Base-by-base conservation (phyloP, 1,284 basidiomycete genomes). In the Leucoagaricus sp. region DNA sequence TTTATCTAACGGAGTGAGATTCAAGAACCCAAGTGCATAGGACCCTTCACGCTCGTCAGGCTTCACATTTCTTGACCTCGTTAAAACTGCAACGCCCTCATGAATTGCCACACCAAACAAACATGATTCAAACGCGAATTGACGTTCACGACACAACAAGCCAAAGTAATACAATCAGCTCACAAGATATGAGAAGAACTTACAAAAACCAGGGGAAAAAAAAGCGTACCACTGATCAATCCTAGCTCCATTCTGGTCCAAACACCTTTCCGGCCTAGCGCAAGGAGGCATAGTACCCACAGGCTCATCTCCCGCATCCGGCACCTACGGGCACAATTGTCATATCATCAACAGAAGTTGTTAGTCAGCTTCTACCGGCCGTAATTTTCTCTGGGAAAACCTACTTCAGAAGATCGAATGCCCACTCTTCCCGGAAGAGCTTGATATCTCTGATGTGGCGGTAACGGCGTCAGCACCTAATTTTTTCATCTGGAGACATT, bases 251-350 rank as follows among this genome's bases (percentile, higher is more conserved):
- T 79, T 71, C 65, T 76, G 58, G 38, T 69, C 69, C 51, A 65
- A 73, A 58, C 76, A 84, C 76, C 76, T 77, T 65, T 73, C 76
- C 15, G 67, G 60, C 47, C 72, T 73, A 4, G 74, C 72, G 64
- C 82, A 84, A 26, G 73, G 72, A 4, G 82, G 81, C n/a, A 44
- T 66, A 2, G 72, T 68, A 2, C 77, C 83, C 31, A 63, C 74
- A 8, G 87, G 87, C 64, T 89, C 87, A 55, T 88, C 73, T 0
- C 85, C 86, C 2, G 78, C 83, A 63, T 89, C 87, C 58, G 75
- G 13, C 25, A 59, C 67, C 61, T 57, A 78, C 78, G 72, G 13
- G 78, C 81, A 60, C 82, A 84, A 57, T 84, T 84, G 60, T 84
- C 82, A 61, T 83, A 83, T 65, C 36, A 38, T 8, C 31, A 38